Percentiles rank a stretch among this genome's conserved stretches.
Conservation (phyloP, 768 basidiomycete species). For the Suillus subluteus region DNA sequence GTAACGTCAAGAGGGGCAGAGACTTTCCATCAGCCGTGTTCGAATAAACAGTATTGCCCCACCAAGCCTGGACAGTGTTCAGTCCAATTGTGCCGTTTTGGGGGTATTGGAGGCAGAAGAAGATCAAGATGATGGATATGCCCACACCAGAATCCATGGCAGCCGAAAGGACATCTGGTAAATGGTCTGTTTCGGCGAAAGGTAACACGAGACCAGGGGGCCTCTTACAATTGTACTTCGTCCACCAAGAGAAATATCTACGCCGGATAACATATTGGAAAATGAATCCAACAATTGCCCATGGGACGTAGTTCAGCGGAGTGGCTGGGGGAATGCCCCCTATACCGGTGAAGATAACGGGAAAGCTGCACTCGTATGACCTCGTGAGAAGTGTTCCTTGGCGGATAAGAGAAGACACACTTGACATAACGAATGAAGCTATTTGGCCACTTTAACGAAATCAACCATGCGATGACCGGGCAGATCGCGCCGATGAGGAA, state of each 20-base stretch:
- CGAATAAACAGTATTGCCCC: constrained; percentile 59
- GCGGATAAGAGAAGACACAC: constrained; percentile 37
- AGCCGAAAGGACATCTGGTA: constrained; percentile 64
- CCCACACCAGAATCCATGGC: constrained; percentile 75
- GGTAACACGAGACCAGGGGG: background rate
- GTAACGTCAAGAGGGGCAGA: constrained; percentile 17
- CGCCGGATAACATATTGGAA: constrained; percentile 66
- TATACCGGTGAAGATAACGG: constrained; percentile 58
- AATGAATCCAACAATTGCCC: constrained; percentile 66
- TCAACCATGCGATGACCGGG: constrained; percentile 57
- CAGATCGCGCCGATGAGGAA: constrained; percentile 76
- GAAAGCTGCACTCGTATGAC: constrained; percentile 38
- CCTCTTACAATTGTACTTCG: constrained; percentile 50
- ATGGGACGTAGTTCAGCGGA: constrained; percentile 68
- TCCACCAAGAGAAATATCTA: constrained; percentile 68
- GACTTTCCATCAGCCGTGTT: constrained; percentile 34
- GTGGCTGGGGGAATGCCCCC: constrained; percentile 66
- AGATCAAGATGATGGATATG: constrained; percentile 54
- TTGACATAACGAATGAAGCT: constrained; percentile 65
- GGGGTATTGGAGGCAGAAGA: constrained; percentile 68
- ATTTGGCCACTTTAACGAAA: constrained; percentile 64
- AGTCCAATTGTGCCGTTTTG: constrained; percentile 59
- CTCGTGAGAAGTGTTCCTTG: background rate
- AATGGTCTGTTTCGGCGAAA: background rate
- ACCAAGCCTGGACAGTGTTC: constrained; percentile 61